Conservation (phyloP, 2,329 filamentous ascomycete species). For the Stagonosporopsis chrysanthemi region DNA sequence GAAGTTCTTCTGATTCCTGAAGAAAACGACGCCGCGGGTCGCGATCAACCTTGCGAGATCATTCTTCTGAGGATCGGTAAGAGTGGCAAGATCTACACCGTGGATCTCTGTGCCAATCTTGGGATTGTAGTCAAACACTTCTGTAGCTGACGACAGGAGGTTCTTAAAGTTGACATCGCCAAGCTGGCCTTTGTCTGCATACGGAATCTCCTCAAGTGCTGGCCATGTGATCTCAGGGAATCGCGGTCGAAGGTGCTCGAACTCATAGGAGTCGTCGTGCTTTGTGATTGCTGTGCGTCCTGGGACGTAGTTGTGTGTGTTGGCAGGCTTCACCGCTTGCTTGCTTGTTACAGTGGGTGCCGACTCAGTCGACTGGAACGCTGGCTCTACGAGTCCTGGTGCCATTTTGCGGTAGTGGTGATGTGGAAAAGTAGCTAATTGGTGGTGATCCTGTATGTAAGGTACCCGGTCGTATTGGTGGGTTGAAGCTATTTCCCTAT, state of each 20-base stretch:
- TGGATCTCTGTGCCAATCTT: slow-evolving; percentile 64
- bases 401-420: slow-evolving; percentile 34
- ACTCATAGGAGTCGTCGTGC: slow-evolving; percentile 58
- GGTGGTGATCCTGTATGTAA: slow-evolving; percentile 6
- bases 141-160: slow-evolving; percentile 60
- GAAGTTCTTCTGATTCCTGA: slow-evolving; percentile 63
- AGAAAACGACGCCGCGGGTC: slow-evolving; percentile 65
- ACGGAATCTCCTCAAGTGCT: slow-evolving; percentile 57
- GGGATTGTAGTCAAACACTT: slow-evolving; percentile 64
- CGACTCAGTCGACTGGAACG: slow-evolving; percentile 24
- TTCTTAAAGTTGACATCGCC: slow-evolving; percentile 64
- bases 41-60: slow-evolving; percentile 63
- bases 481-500: not conserved
- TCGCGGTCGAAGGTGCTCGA: slow-evolving; percentile 60
- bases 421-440: not conserved
- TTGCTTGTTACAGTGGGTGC: slow-evolving; percentile 21
- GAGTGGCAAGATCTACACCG: slow-evolving; percentile 59
- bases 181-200: slow-evolving; percentile 62
- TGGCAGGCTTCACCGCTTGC: slow-evolving; percentile 26
- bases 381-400: slow-evolving; percentile 44
- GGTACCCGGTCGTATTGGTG: slow-evolving; percentile 10
- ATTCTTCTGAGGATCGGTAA: slow-evolving; percentile 62
- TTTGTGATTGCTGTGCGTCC: slow-evolving; percentile 56
- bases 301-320: slow-evolving; percentile 54
- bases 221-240: slow-evolving; percentile 64